Base-by-base conservation (phyloP, 106 monocot genomes). In the Dioscorea dumetorum region DNA sequence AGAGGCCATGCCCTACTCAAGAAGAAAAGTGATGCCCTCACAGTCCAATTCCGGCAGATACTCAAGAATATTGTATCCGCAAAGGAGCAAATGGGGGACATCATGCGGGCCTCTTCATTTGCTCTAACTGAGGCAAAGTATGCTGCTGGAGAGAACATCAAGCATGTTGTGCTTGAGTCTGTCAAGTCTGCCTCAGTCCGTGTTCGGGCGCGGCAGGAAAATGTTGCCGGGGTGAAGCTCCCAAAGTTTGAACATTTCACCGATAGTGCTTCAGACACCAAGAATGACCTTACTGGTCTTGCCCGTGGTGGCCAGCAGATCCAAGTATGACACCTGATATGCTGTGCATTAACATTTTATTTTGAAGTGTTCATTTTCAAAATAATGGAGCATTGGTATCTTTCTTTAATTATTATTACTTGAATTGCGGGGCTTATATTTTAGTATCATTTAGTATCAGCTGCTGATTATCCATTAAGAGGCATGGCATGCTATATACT, bases 81-180 rank as follows among this genome's bases (percentile, higher is more conserved):
- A 32, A 95, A 95, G 77, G 91, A 91, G 70, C 88, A 88, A 41
- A 95, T 95, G 95, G 95, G 95, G 49, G 95, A 91, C 12, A 78
- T 85, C 77, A 91, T 95, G 91, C 77, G 88, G 21, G 54, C 78
- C 62, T 88, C 95, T 66, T 83, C 95, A 73, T 95, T 95, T 69
- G 83, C 95, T 60, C 85, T 95, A 72, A 79, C 95, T 19, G 88
- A 95, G 71, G 95, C 95, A 64, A 95, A 95, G 80, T 95, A 91
- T 53, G 86, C 85, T 28, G 91, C 91, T 0, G 95, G 95, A 4
- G 95, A 95, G 34, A 79, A 77, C 71, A 78, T 95, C 73, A 81
- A 80, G 32, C 81, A 91, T 65, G 64, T 78, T 33, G 86, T 95
- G 51, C 83, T 85, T 67, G 78, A 91, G 20, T 84, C 85, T 15